phyloP scores from a whole-genome alignment of 106 monocot genomes.

The Acorus gramineus region DNA sequence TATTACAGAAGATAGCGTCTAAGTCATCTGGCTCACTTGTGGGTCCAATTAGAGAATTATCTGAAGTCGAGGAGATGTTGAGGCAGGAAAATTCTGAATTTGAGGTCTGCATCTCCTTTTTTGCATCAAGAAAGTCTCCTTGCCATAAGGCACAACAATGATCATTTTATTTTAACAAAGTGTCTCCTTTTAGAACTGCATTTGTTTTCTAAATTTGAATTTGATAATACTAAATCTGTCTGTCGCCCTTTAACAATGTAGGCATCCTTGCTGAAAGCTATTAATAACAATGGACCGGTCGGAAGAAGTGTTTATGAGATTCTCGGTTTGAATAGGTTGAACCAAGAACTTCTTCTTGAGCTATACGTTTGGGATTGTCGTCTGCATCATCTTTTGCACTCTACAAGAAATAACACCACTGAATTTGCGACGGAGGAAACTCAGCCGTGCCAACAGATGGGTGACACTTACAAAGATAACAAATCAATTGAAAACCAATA shows the following conservation, averaged over 20 bases:
- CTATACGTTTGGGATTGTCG: slow-evolving; percentile 85
- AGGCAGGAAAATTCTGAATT: slow-evolving; percentile 56
- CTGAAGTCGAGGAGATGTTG: slow-evolving; percentile 52
- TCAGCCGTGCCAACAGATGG: neutral
- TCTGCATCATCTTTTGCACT: slow-evolving; percentile 30
- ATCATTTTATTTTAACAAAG: no score
- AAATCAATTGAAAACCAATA: neutral
- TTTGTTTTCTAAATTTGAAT: neutral
- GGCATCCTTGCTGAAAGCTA: slow-evolving; percentile 36
- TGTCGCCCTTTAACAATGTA: slow-evolving; percentile 8
- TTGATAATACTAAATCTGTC: neutral
- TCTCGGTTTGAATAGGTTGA: slow-evolving; percentile 46
- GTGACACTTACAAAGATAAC: neutral
- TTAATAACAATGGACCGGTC: slow-evolving; percentile 7
- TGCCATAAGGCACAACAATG: neutral
- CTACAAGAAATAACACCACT: slow-evolving; percentile 4
- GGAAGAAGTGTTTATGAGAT: slow-evolving; percentile 19
- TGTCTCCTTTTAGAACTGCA: neutral
- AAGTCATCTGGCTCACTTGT: slow-evolving; percentile 13
- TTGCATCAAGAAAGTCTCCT: no score
- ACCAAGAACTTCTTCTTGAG: slow-evolving; percentile 64
- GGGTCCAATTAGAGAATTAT: slow-evolving; percentile 24
- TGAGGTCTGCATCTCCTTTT: slow-evolving; percentile 42
- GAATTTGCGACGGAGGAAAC: neutral
- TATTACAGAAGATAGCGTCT: slow-evolving; percentile 35